Evolutionary conservation across 1,284 basidiomycete genomes (phyloP).

Genomic region (Anthracocystis setariae): DNA sequence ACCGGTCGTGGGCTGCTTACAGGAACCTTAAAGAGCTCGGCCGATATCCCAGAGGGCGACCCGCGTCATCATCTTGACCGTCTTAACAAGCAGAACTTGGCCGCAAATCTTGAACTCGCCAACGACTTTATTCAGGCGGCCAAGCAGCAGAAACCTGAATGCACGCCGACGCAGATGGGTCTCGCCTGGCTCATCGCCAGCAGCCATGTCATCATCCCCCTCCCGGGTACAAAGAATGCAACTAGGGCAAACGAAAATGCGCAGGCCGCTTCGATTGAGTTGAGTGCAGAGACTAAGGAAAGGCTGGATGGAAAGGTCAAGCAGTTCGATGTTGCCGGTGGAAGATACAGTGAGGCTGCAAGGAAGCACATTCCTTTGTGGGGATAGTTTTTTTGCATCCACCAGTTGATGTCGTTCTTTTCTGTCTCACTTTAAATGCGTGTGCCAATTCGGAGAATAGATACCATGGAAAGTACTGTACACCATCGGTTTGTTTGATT

Average conservation of each 20-base stretch:
- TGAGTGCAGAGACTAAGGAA: conserved; percentile 52
- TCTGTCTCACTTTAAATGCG: too few species aligned
- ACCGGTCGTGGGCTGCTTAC: conserved; percentile 72
- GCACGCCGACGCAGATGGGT: conserved; percentile 73
- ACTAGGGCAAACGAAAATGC: conserved; percentile 63
- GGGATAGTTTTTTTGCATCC: conserved; percentile 12
- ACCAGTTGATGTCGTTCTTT: too few species aligned
- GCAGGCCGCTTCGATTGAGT: conserved; percentile 50
- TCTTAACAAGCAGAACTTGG: conserved; percentile 72
- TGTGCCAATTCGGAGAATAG: too few species aligned
- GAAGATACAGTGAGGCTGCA: conserved; percentile 31
- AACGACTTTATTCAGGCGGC: conserved; percentile 68
- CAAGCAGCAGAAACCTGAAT: conserved; percentile 41
- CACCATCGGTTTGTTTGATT: too few species aligned
- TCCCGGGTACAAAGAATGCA: conserved; percentile 71
- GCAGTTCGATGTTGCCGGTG: conserved; percentile 32
- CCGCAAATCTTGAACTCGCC: conserved; percentile 73
- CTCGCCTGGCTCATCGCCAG: conserved; percentile 74
- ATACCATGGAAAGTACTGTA: too few species aligned
- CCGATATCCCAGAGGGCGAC: conserved; percentile 73
- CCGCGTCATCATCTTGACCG: conserved; percentile 69
- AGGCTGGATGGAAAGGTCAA: conserved; percentile 47
- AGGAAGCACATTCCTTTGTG: conserved; percentile 20
- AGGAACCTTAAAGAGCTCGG: conserved; percentile 71
- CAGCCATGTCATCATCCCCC: conserved; percentile 71